Base-by-base conservation (phyloP, 768 basidiomycete species). In the Phaffia australis region DNA sequence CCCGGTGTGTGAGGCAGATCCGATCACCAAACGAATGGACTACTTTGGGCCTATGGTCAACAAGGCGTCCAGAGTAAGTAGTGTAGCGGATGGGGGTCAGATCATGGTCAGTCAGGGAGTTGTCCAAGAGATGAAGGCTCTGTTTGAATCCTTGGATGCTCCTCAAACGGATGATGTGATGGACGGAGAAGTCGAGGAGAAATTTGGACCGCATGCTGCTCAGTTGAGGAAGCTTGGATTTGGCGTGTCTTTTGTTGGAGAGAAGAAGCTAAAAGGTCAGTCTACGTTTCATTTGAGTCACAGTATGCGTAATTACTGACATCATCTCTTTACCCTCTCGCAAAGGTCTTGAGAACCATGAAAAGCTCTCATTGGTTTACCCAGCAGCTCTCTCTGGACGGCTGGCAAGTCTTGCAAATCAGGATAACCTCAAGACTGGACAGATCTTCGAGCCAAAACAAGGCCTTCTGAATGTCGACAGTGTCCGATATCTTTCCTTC, bases 31-130 rank as follows among this genome's bases (percentile, higher is more conserved):
- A 67, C 87, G 95, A 55, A 98, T 99, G 95, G 94, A 98, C 75
- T 98, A 98, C 77, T 89, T 94, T 72, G 93, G 93, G 0, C 86
- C 91, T 1, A 89, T 95, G 84, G 90, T 94, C 71, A 98, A 97
- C 76, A 87, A 92, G 42, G 82, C 93, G 0, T 85, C 94, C 6
- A 83, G 94, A 50, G 88, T 99, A 72, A 83, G 80, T 68, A 84
- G 85, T 25, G 82, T 80, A 65, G 92, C 95, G 0, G 83, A 84
- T 11, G 95, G 95, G 8, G 95, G 95, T 0, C 90, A 98, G 75
- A 89, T 98, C 74, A 86, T 88, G 83, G 87, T 88, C 73, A 91
- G 88, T 73, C 82, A 84, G 3, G 91, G 95, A 65, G 85, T 93
- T 70, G 80, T 91, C 61, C 74, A 74, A 59, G 75, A 77, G 71